Evolutionary conservation across 2,329 filamentous ascomycete genomes (phyloP).

Genomic region (Phoma sp.): DNA sequence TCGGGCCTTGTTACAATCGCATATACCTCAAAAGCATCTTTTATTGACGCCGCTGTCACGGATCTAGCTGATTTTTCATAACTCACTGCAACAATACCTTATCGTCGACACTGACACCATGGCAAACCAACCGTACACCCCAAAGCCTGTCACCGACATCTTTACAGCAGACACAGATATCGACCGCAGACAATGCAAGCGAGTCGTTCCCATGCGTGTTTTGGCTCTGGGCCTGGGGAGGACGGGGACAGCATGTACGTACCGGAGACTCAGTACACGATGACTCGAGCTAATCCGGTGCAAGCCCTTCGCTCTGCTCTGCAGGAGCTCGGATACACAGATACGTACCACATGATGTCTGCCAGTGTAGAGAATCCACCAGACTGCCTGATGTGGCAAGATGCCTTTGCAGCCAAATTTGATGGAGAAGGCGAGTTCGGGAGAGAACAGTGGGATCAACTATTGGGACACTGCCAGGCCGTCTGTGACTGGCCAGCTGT

Average conservation of each 20-base stretch:
- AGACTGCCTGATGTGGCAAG: constrained; percentile 72
- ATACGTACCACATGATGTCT: constrained; percentile 58
- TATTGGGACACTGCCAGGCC: constrained; percentile 53
- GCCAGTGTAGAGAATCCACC: constrained; percentile 71
- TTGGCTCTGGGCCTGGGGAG: constrained; percentile 72
- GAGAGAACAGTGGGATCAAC: constrained; percentile 55
- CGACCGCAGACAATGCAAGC: constrained; percentile 63
- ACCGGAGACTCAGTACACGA: no score
- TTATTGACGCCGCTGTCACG: no score
- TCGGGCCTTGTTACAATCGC: background rate
- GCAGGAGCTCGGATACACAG: constrained; percentile 66
- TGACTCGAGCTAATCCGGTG: background rate
- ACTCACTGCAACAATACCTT: background rate
- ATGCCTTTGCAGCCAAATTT: constrained; percentile 68
- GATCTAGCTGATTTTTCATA: no score
- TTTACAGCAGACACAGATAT: constrained; percentile 49
- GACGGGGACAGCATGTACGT: constrained; percentile 64
- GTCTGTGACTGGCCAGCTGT: constrained; percentile 39
- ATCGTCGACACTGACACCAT: background rate
- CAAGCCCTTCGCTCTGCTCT: constrained; percentile 65
- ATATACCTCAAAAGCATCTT: no score
- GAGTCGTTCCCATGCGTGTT: constrained; percentile 74
- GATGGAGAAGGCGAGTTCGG: constrained; percentile 67
- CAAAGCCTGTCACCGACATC: constrained; percentile 23
- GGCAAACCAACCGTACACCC: constrained; percentile 11